Evolutionary conservation across 352 stramenopile species (phyloP), one percentile per base, ranked within the genome.

Genomic region (Nothophytophthora sp.): DNA sequence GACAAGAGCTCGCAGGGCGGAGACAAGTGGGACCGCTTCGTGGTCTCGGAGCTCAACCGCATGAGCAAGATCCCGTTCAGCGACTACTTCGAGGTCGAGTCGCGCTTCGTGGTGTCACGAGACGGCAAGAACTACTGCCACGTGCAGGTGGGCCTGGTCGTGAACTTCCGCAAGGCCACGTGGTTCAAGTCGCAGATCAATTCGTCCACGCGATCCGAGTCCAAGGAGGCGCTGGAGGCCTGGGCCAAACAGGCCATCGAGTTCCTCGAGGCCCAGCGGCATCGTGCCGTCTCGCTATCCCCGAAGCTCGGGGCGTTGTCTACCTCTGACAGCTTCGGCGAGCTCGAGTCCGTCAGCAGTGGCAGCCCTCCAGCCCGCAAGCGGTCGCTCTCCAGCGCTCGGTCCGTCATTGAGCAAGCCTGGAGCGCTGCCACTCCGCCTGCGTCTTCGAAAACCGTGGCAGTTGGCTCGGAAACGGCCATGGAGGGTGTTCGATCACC

Each of bases 151-250:
- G 81, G 81, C 3, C 50, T 90, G 12, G 60, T 89, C 4, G 76
- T 92, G 19, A 84, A 92, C 51, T 92, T 88, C 33, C 58, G 84
- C 18, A 90, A 90, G 43, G 83, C 77, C 11, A 92, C 81, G 45
- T 92, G 81, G 81, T 92, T 92, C 50, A 88, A 90, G 48, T 87
- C 76, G 23, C 81, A 92, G 40, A 92, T 92, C 34, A 76, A 85
- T 35, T 92, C 81, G 40, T 90, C 79, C 3, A 88, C 81, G 1
- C 55, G 70, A 22, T 87, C 79, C 1, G 81, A 92, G 47, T 83
- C 70, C 10, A 89, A 86, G 50, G 79, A 92, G 40, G 79, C 74
- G 8, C 48, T 86, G 2, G 77, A 89, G 43, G 47, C 64, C 3
- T 92, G 81, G 81, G 58, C 69, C 11, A 76, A 76, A 30, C 64